Evolutionary conservation across 1,139 yeast species (phyloP), one percentile per base, ranked within the genome.

Genomic region (Pichia sp.): DNA sequence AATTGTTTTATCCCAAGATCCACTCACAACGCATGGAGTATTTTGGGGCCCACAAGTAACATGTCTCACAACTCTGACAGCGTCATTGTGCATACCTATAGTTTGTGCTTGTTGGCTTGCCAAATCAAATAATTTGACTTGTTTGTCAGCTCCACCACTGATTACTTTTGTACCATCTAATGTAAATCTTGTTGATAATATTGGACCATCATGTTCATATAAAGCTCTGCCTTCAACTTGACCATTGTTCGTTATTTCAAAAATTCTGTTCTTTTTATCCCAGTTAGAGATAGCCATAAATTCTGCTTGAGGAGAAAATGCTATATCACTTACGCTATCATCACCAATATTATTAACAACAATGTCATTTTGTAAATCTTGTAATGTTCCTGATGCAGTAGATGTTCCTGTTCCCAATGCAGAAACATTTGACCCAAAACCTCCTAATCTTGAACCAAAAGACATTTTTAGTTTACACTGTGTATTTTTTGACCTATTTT

Each of bases 1-100:
- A 53, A 94, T 68, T 0, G 97, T 89, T 65, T 89, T 89, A 65
- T 94, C 98, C 97, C 97, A 92, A 6, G 97, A 87, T 12, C 96
- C 96, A 38, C 92, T 80, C 2, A 90, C 97, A 27, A 92, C 80
- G 50, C 87, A 87, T 37, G 84, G 96, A 0, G 87, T 76, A 58
- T 82, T 83, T 29, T 80, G 70, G 9, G 92, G 89, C 0, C 95
- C 95, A 61, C 92, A 84, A 51, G 82, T 83, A 10, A 87, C 95
- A 50, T 76, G 80, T 49, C 95, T 70, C 29, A 92, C 86, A 25
- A 78, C 64, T 49, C 74, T 76, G 12, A 94, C 95, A 0, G 97
- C 76, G 3, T 82, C 87, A 60, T 83, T 90, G 65, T 94, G 98
- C 5, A 73, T 74, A 4, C 97, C 98, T 39, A 94, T 76, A 56